A percentile compares a stretch with the other conserved stretches of the same genome.
Evolutionary conservation across 2,329 filamentous ascomycete genomes (phyloP).

Genomic region (Fonsecaea erecta): DNA sequence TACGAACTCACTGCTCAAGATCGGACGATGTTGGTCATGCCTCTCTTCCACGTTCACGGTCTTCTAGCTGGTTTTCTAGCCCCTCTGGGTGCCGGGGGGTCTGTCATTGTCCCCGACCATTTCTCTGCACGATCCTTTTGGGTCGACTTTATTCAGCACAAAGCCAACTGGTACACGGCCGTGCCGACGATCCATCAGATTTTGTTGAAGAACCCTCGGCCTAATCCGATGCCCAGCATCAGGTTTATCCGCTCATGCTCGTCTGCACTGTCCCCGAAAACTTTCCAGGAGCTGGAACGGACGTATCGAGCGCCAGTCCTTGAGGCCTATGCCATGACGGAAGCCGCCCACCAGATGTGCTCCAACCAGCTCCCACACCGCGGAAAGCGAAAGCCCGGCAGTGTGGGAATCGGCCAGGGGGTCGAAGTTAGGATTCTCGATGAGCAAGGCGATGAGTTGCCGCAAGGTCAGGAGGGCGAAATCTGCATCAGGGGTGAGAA

Average conservation of each 20-base stretch:
- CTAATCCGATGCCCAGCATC: constrained; percentile 71
- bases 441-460: constrained; percentile 67
- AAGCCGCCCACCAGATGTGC: constrained; percentile 65
- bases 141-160: constrained; percentile 72
- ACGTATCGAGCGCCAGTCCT: constrained; percentile 78
- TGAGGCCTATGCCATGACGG: constrained; percentile 92
- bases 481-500: constrained; percentile 84
- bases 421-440: constrained; percentile 81
- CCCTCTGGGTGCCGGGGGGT: constrained; percentile 74
- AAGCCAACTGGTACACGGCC: constrained; percentile 89
- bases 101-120: constrained; percentile 75
- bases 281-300: constrained; percentile 77
- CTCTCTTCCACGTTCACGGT: constrained; percentile 89
- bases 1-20: constrained; percentile 73
- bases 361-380: constrained; percentile 67
- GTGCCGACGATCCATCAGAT: constrained; percentile 95
- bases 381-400: constrained; percentile 76
- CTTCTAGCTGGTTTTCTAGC: constrained; percentile 81
- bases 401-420: constrained; percentile 80
- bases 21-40: constrained; percentile 86
- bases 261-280: constrained; percentile 79
- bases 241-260: constrained; percentile 89
- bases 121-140: constrained; percentile 87
- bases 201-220: constrained; percentile 73
- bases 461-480: constrained; percentile 74